Evolutionary conservation across 1,139 yeast species (phyloP).

Genomic region (Zygosaccharomyces pseudobailii): DNA sequence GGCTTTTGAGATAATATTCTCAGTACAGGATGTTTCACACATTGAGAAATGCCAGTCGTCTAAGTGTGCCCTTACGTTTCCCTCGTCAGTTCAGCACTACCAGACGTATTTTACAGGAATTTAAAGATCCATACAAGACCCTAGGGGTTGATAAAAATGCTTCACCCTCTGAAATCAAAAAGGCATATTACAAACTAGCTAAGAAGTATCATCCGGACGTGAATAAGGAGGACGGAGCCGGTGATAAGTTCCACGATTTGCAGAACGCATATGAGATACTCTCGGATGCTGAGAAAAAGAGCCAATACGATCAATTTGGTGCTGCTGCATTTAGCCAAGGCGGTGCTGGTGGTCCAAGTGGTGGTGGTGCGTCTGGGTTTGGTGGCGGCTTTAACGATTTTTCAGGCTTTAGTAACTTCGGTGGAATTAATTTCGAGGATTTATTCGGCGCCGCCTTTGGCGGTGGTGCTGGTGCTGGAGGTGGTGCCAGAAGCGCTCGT

Average conservation of each 20-base stretch:
- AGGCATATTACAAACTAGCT: constrained; percentile 89
- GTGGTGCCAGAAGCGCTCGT: constrained; percentile 28
- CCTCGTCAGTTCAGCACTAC: constrained; percentile 10
- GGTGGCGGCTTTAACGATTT: constrained; percentile 54
- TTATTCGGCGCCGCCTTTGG: constrained; percentile 77
- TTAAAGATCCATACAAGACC: constrained; percentile 75
- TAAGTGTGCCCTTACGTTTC: not conserved
- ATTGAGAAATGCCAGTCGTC: constrained; percentile 7
- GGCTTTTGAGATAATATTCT: not conserved
- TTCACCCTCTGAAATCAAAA: constrained; percentile 78
- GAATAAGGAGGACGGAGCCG: constrained; percentile 85
- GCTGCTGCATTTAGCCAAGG: constrained; percentile 73
- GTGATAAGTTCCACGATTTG: constrained; percentile 81
- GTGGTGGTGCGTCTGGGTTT: constrained; percentile 62
- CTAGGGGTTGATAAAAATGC: constrained; percentile 75
- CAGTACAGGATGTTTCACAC: constrained; percentile 1
- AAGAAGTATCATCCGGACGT: constrained; percentile 96
- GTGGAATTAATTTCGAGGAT: constrained; percentile 73
- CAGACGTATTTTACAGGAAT: constrained; percentile 10
- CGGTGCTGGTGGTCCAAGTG: constrained; percentile 46
- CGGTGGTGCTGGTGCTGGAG: constrained; percentile 40
- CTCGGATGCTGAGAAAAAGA: constrained; percentile 79
- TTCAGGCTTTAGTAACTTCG: constrained; percentile 38
- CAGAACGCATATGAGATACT: constrained; percentile 93
- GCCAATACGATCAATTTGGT: constrained; percentile 90